Percentiles rank a stretch among this genome's conserved stretches.
Conservation (phyloP, 1,139 yeast genomes). For the Cylindricascospora bacillispora region DNA sequence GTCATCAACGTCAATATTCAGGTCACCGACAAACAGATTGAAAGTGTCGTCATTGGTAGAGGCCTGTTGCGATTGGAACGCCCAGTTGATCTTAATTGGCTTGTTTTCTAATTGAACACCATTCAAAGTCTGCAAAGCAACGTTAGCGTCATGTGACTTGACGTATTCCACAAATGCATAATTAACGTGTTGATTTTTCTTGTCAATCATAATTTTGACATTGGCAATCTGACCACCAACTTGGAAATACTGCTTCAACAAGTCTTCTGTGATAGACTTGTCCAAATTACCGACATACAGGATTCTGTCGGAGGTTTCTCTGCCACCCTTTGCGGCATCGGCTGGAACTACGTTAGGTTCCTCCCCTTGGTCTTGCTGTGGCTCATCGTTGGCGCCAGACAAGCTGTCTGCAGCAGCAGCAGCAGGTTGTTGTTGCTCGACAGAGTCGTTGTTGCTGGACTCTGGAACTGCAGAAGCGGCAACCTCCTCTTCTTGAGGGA, state of each 20-base stretch:
- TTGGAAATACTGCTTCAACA: conserved; percentile 47
- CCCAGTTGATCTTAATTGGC: conserved; percentile 65
- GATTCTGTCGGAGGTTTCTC: conserved; percentile 61
- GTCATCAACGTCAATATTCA: conserved; percentile 74
- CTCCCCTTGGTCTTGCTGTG: conserved; percentile 4
- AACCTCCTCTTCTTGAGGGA: too few relatives aligned
- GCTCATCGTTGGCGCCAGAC: conserved; percentile 3
- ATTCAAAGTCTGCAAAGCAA: conserved; percentile 49
- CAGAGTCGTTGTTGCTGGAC: too few relatives aligned
- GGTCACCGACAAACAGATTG: conserved; percentile 79
- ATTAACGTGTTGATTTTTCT: conserved; percentile 59
- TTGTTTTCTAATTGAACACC: conserved; percentile 40
- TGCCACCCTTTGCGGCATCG: conserved; percentile 65
- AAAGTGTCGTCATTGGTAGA: conserved; percentile 41
- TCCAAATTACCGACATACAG: conserved; percentile 69
- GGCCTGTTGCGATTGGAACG: conserved; percentile 62
- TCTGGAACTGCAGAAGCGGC: too few relatives aligned
- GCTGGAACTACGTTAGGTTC: conserved; percentile 38
- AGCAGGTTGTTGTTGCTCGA: too few relatives aligned
- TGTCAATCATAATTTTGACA: conserved; percentile 62
- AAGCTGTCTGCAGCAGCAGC: too few relatives aligned
- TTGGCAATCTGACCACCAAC: conserved; percentile 48
- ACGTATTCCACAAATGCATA: conserved; percentile 78
- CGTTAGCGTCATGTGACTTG: conserved; percentile 43
- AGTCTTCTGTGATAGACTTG: conserved; percentile 50